Evolutionary conservation across 257 asterid genomes (phyloP).

Genomic region (Perilla frutescens): DNA sequence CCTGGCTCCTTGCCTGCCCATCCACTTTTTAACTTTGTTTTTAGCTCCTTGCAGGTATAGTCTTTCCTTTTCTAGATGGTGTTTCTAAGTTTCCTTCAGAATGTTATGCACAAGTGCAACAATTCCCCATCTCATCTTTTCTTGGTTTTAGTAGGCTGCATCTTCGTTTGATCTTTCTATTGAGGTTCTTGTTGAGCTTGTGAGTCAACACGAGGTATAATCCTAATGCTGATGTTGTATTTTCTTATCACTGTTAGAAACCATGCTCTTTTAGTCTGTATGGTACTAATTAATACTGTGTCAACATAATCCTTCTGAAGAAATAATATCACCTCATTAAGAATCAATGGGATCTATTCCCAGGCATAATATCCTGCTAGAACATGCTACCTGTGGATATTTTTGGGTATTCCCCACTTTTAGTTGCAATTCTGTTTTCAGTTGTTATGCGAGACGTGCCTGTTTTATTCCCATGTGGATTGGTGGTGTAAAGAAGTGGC

Average conservation of each 20-base stretch:
- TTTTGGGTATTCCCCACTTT: background rate
- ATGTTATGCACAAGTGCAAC: conserved; percentile 25
- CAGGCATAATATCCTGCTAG: conserved; percentile 20
- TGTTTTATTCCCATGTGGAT: conserved; percentile 4
- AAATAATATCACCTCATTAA: conserved; percentile 24
- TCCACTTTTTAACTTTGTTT: conserved; percentile 75
- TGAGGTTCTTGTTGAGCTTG: conserved; percentile 83
- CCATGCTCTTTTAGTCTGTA: conserved; percentile 10
- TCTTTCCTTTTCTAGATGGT: conserved; percentile 26
- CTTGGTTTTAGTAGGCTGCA: conserved; percentile 51
- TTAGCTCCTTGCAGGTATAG: conserved; percentile 80
- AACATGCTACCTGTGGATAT: background rate
- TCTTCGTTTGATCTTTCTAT: conserved; percentile 81
- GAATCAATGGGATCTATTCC: conserved; percentile 23
- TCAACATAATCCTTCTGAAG: conserved; percentile 12
- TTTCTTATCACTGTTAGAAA: conserved; percentile 18
- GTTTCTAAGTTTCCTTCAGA: conserved; percentile 30
- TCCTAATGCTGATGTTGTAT: conserved; percentile 28
- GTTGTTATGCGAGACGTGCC: background rate
- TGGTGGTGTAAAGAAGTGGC: background rate
- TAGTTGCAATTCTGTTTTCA: background rate
- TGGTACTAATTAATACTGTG: conserved; percentile 5
- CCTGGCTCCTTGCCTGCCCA: conserved; percentile 64
- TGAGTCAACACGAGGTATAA: conserved; percentile 83
- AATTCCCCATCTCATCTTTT: conserved; percentile 24